Evolutionary conservation across 2,329 filamentous ascomycete genomes (phyloP), one percentile per base, ranked within the genome.

Genomic region (Paecilomyces variotii): DNA sequence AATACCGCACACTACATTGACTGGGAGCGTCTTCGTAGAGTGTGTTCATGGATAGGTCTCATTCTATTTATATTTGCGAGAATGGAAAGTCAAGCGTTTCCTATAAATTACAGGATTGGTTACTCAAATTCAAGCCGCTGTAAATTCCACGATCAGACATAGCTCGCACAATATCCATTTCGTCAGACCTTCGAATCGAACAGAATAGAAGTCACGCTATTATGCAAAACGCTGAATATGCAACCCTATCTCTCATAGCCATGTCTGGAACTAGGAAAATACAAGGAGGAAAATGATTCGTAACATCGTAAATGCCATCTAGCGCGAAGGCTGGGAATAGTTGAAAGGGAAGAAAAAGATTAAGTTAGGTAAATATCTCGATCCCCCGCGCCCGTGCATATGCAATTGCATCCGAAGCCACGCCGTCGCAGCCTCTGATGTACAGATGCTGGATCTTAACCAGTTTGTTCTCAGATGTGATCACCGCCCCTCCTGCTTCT

Each of bases 351-450:
- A 19, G 19, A 19, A 19, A 19, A 19, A 19, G 19, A 19, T 19
- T 19, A 19, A 19, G 19, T 65, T 56, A 68, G 28, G 57, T 63
- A 9, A 71, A 55, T 7, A 72, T 63, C 10, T 67, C 62, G 45
- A 73, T 56, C 2, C 70, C 71, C 45, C 58, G 63, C 10, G 63
- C 60, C 4, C 71, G 65, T 14, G 70, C 72, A 57, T 72, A 74
- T 5, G 64, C 64, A 24, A 73, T 58, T 5, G 72, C 72, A 64
- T 74, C 72, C 3, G 63, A 63, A 7, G 71, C 73, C 0, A 74
- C 62, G 19, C 60, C 51, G 30, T 70, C 67, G 32, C 72, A 74
- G 7, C 64, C 66, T 24, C 58, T 66, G 3, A 69, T 56, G 56
- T 64, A 60, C 24, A 74, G 27, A 1, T 59, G 57, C n/a, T 72